Conservation (phyloP, 208 protist species). For the Leishmania tarentolae region DNA sequence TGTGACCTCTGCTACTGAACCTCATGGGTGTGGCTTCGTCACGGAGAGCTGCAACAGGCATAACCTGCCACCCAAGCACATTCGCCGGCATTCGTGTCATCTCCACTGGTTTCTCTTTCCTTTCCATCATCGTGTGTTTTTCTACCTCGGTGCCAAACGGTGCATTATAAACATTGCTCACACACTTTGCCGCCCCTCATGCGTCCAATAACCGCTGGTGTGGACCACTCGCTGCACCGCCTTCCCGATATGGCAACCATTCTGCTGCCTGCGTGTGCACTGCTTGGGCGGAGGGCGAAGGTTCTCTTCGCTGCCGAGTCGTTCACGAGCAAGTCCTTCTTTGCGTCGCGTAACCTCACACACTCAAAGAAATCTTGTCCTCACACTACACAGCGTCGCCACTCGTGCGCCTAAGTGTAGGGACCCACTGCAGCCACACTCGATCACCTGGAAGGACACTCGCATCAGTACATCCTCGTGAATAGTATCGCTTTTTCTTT, state of each 20-base stretch:
- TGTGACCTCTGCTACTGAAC: not conserved
- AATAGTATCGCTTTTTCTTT: not conserved
- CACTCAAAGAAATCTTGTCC: not conserved
- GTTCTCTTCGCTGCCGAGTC: not conserved
- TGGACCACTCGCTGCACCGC: not conserved
- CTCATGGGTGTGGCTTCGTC: not conserved
- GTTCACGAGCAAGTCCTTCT: not conserved
- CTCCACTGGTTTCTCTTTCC: too few relatives aligned
- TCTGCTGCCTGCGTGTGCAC: not conserved
- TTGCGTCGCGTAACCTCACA: not conserved
- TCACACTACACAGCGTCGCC: not conserved
- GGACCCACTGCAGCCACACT: not conserved
- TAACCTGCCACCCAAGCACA: not conserved
- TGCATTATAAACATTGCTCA: not conserved
- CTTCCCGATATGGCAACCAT: not conserved
- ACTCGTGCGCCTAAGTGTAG: not conserved
- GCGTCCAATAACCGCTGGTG: not conserved
- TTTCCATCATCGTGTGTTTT: not conserved
- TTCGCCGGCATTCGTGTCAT: not conserved
- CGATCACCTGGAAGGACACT: not conserved
- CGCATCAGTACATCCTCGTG: not conserved
- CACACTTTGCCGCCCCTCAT: not conserved
- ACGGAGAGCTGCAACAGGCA: not conserved
- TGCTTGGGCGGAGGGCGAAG: not conserved
- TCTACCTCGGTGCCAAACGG: not conserved